These are phyloP conservation scores for Solanum clarkiae DNA, from an alignment of 257 asterid genomes.

Conservation along the genomic window DNA sequence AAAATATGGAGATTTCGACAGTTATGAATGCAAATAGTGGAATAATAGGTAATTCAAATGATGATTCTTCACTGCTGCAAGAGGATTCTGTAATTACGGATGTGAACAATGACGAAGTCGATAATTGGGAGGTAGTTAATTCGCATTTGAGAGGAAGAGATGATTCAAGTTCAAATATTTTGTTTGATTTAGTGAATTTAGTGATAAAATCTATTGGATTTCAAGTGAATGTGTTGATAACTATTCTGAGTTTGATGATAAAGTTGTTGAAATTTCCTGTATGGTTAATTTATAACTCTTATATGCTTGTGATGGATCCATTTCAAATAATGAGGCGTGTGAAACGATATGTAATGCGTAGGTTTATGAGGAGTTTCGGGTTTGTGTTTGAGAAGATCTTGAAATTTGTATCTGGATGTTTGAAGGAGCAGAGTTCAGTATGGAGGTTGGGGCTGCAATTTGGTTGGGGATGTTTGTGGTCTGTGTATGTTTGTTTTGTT, in stretches of 20 bases:
- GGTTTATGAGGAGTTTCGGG: slow-evolving; percentile 18
- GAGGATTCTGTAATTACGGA: slow-evolving; percentile 19
- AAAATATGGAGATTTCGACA: slow-evolving; percentile 5
- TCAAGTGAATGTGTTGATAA: slow-evolving; percentile 39
- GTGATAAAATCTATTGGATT: slow-evolving; percentile 42
- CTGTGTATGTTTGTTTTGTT: slow-evolving; percentile 60
- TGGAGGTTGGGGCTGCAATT: slow-evolving; percentile 64
- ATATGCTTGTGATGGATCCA: slow-evolving; percentile 61
- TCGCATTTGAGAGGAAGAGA: slow-evolving; percentile 22
- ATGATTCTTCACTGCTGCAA: not conserved
- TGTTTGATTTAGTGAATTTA: slow-evolving; percentile 27
- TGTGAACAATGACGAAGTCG: slow-evolving; percentile 1
- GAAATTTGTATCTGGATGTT: slow-evolving; percentile 32
- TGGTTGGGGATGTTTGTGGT: slow-evolving; percentile 91
- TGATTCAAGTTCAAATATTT: slow-evolving; percentile 22
- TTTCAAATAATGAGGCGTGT: slow-evolving; percentile 30
- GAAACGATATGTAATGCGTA: slow-evolving; percentile 16
- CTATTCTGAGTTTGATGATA: slow-evolving; percentile 23
- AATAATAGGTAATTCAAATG: not conserved
- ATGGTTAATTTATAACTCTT: slow-evolving; percentile 31
- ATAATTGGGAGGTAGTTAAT: slow-evolving; percentile 16
- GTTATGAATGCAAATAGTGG: not conserved
- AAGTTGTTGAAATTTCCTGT: slow-evolving; percentile 30
- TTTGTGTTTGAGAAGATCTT: slow-evolving; percentile 17
- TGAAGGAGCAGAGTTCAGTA: slow-evolving; percentile 40